phyloP scores from a whole-genome alignment of 176 grass and related monocot genomes.

The Aegilops sharonensis region DNA sequence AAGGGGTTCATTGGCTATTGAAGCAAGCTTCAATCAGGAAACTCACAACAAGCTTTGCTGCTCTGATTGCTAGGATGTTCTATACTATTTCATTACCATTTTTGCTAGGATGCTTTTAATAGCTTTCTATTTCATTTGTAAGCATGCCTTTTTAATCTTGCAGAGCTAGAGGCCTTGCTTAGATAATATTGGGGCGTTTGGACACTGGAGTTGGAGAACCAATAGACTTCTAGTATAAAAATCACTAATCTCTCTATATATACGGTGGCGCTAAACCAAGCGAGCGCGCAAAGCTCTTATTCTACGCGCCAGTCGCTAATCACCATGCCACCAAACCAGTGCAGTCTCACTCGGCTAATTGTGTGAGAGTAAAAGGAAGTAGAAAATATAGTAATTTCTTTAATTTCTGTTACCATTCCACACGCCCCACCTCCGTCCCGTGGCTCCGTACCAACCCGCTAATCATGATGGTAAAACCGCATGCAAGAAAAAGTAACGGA shows the following conservation, averaged over 20 bases:
- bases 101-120: background rate
- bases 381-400: too few relatives aligned
- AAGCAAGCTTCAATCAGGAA: background rate
- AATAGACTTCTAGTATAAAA: background rate
- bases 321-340: too few relatives aligned
- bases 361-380: too few relatives aligned
- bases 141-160: background rate
- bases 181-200: background rate
- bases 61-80: conserved; percentile 5
- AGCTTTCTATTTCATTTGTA: background rate
- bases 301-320: too few relatives aligned
- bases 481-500: too few relatives aligned
- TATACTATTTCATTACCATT: background rate
- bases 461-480: too few relatives aligned
- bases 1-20: background rate
- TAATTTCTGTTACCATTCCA: too few relatives aligned
- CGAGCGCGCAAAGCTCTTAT: too few relatives aligned
- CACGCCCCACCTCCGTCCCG: too few relatives aligned
- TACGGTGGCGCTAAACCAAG: too few relatives aligned
- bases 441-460: too few relatives aligned
- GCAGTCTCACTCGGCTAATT: too few relatives aligned
- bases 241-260: background rate
- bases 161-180: background rate
- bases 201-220: background rate
- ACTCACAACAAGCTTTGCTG: background rate